Evolutionary conservation across 148 eudicot genomes (phyloP).

Genomic region (Camellia sinensis): DNA sequence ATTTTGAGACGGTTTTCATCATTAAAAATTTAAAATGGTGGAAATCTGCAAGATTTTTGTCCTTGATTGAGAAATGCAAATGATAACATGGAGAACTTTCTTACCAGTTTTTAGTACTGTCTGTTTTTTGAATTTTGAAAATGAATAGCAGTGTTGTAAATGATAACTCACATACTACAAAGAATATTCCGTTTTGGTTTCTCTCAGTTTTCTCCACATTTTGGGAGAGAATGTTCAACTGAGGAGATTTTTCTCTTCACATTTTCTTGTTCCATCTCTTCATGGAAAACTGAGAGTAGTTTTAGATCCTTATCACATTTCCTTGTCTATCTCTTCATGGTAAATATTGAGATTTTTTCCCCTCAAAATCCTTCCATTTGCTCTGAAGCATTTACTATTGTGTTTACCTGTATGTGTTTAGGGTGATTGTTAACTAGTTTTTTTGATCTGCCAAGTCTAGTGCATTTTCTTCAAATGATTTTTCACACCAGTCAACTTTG

Average conservation of each 20-base stretch:
- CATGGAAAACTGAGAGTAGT: not conserved
- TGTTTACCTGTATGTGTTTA: not conserved
- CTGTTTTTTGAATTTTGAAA: not conserved
- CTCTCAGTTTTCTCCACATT: not conserved
- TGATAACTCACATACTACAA: not conserved
- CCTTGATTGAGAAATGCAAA: not conserved
- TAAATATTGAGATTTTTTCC: not conserved
- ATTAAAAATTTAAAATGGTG: not conserved
- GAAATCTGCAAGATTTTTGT: not conserved
- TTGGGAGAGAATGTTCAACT: not conserved
- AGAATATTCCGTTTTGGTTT: not conserved
- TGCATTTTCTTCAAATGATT: too few species aligned
- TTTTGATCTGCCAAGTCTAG: not conserved
- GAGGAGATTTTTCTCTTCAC: not conserved
- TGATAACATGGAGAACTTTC: not conserved
- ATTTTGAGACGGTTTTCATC: slow-evolving; percentile 4
- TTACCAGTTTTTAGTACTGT: not conserved
- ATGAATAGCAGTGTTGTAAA: not conserved
- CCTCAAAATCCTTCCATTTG: not conserved
- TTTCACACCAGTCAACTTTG: not conserved
- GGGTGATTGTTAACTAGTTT: not conserved
- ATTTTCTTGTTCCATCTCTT: not conserved
- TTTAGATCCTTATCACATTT: not conserved
- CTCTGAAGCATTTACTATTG: slow-evolving; percentile 3
- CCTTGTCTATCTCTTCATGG: not conserved